Percentiles rank a stretch among this genome's conserved stretches.
Conservation (phyloP, 306 rosid species). For the Carpinus viminea region DNA sequence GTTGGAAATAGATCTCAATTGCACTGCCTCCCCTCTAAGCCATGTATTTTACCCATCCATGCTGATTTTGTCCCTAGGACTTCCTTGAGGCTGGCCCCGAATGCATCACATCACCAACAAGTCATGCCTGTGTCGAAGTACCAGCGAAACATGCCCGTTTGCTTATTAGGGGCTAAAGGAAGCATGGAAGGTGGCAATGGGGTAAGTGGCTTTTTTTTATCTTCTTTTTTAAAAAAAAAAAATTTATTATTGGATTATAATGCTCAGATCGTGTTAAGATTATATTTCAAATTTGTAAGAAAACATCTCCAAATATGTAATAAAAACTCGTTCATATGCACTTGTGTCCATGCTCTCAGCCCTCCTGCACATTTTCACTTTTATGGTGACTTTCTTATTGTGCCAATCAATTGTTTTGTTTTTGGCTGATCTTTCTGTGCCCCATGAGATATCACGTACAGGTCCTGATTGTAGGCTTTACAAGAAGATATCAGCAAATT, state of each 20-base stretch:
- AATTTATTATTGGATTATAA: slow-evolving; percentile 5
- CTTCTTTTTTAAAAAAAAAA: slow-evolving; percentile 10
- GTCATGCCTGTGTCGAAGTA: slow-evolving; percentile 34
- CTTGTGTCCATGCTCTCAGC: not conserved
- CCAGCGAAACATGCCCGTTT: slow-evolving; percentile 37
- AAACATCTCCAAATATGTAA: slow-evolving; percentile 2
- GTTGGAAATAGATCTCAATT: slow-evolving; percentile 14
- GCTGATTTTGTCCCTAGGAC: slow-evolving; percentile 25
- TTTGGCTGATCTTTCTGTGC: not conserved
- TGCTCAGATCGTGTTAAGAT: not conserved
- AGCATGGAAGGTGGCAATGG: slow-evolving; percentile 44
- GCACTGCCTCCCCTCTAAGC: slow-evolving; percentile 23
- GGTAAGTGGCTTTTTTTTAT: slow-evolving; percentile 34
- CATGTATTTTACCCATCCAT: slow-evolving; percentile 4
- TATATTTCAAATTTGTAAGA: slow-evolving; percentile 8
- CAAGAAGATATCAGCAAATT: not conserved
- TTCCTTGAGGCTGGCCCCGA: slow-evolving; percentile 5
- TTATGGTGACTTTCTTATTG: not conserved
- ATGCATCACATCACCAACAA: slow-evolving; percentile 30
- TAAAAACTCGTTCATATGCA: not conserved
- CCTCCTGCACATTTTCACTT: not conserved
- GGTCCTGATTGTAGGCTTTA: not conserved
- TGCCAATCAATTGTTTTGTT: not conserved
- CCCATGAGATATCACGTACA: not conserved
- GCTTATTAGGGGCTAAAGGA: slow-evolving; percentile 58